Base-by-base conservation (phyloP, 2,329 filamentous ascomycete genomes). In the Pseudogymnoascus sp. region DNA sequence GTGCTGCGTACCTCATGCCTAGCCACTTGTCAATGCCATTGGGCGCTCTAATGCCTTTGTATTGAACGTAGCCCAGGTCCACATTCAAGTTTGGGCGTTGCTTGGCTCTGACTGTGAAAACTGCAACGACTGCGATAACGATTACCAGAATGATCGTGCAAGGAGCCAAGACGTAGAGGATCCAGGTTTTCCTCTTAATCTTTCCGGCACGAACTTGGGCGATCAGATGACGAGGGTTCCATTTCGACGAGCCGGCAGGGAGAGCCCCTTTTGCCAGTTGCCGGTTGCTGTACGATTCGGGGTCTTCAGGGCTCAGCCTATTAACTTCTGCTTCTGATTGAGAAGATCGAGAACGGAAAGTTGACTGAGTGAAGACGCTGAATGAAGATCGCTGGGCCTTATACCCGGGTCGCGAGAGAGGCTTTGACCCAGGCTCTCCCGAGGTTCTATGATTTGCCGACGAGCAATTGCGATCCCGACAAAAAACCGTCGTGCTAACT, bases 381-480 rank as follows among this genome's bases (percentile, higher is more conserved):
- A 12, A 49, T n/a, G 42, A 49, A 14, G 42, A 49, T 25, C n/a
- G 4, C 12, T 28, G 22, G 42, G 42, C 23, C 6, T 3, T 28
- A 49, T 49, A 49, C 23, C 11, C 42, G 9, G 42, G 42, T 14
- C 22, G 42, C 16, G 39, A 19, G 35, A n/a, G 35, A 38, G 35
- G 3, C 35, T 38, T 38, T 16, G 16, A 19, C 8, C 16, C 16
- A 41, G 16, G 12, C 8, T 41, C 16, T 41, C 38, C 19, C 38
- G 38, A 7, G 19, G 77, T 45, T 92, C 92, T 79, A 92, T 84
- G n/a, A 79, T 80, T 69, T 97, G 75, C 69, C 91, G 1, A 95
- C 88, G 11, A 96, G 81, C 9, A 80, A 79, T 93, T 93, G 97
- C 72, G 97, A 96, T 66, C 88, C 83, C 25, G 79, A 77, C 45